Base-by-base conservation (phyloP, 2,329 filamentous ascomycete species). In the Talaromyces sp. region DNA sequence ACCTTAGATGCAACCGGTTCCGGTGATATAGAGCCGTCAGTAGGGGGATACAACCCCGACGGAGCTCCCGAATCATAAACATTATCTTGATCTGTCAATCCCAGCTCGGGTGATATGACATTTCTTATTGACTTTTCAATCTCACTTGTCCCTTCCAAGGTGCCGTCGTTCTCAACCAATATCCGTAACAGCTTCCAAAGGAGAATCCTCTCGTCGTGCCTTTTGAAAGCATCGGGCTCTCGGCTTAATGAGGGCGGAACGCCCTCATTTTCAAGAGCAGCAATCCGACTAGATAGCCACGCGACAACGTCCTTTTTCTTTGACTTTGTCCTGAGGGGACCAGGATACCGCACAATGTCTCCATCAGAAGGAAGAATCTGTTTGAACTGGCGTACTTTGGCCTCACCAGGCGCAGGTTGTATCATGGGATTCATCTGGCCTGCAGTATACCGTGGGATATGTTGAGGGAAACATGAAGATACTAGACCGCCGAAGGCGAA, bases 281-380 rank as follows among this genome's bases (percentile, higher is more conserved):
- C 86, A 57, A 97, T 93, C 54, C 87, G 90, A 60, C 82, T 78
- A 4, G 81, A 83, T 45, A 99, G 79, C 94, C 95, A 99, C 1
- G 84, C 74, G 43, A 92, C 66, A 0, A 91, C 83, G 56, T 99
- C 93, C 77, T 97, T 99, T 80, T 99, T 99, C 80, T 96, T 97
- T 1, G 87, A 85, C 70, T 97, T 97, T 40, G 86, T 83, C 72
- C 88, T 91, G 28, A 99, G 77, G 2, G 95, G 94, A 0, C 94
- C 94, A 0, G 94, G 94, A 67, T 97, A 97, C 64, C 87, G 91
- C 17, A 84, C 81, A 51, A 94, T 77, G 2, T 86, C 82, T 35
- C 94, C 90, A 22, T 84, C 78, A 8, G 91, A 77, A 4, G 89
- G 85, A 45, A 89, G 77, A 31, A 90, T 78, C 43, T 91, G 85